Evolutionary conservation across 1,284 basidiomycete genomes (phyloP), one percentile per base, ranked within the genome.

Genomic region (Fomitopsis palustris): DNA sequence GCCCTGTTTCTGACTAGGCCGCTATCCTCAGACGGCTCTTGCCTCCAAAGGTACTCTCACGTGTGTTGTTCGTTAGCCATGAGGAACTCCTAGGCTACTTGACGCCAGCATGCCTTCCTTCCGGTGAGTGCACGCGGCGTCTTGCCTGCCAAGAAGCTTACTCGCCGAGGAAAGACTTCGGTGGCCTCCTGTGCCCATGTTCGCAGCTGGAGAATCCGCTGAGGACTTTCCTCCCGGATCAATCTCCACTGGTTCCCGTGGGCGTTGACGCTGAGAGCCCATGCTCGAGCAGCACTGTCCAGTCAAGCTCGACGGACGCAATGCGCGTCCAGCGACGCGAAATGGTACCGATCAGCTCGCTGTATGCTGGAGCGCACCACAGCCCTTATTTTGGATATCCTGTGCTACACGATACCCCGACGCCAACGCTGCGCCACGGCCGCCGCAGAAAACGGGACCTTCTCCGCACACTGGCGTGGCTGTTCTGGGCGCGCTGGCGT

Each of bases 341-440:
- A 17, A 51, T 61, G 12, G 29, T 5, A 6, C 23, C n/a, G 23
- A n/a, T 54, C 37, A 54, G 39, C 60, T 61, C 27, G 57, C 58
- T 45, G 61, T 59, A 9, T 61, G 77, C 84, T 16, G 81, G 81
- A 25, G 90, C 89, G 27, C 66, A 75, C 39, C 72, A 83, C 54
- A 94, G 93, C 65, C 92, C 92, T 0, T 93, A 88, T 74, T 94
- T 86, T 66, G 92, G 92, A n/a, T 95, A 95, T 71, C 90, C 93
- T 0, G 74, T 78, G 52, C 68, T 74, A 37, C 72, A 64, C 17
- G 23, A 63, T 35, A 58, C 69, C 37, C 60, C 73, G 4, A 67
- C 72, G 55, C 76, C 82, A 49, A 70, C 76, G 52, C 74, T 85
- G 64, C 77, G 77, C 57, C 77, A 87, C 69, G 84, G 85, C 27